Evolutionary conservation across 768 basidiomycete genomes (phyloP).

Genomic region (Leccinellum albellum): DNA sequence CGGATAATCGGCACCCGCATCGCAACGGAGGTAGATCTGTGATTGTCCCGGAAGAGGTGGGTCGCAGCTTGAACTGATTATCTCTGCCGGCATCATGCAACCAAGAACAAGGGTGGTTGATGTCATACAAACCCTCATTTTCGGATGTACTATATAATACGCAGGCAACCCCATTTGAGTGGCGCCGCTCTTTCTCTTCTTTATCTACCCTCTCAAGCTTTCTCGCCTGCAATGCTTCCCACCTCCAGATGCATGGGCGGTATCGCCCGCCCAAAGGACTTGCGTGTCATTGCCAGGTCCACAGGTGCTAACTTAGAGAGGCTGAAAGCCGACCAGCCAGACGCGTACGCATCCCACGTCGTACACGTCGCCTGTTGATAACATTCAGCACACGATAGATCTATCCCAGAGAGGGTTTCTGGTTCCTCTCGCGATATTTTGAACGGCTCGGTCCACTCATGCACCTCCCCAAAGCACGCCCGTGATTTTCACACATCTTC

Average conservation of each 20-base stretch:
- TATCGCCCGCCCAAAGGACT: conserved; percentile 35
- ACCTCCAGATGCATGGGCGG: conserved; percentile 37
- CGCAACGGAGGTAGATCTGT: not conserved
- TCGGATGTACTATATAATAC: not conserved
- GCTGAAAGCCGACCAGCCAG: conserved; percentile 27
- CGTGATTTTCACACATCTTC: conserved; percentile 27
- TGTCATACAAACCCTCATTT: conserved; percentile 17
- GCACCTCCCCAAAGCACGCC: conserved; percentile 3
- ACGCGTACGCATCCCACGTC: conserved; percentile 34
- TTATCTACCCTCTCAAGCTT: not conserved
- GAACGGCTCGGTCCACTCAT: not conserved
- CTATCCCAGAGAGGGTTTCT: conserved; percentile 28
- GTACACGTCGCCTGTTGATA: conserved; percentile 33
- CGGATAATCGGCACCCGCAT: not conserved
- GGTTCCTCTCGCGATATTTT: not conserved
- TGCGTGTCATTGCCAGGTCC: conserved; percentile 37
- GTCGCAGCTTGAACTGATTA: not conserved
- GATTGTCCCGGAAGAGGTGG: not conserved
- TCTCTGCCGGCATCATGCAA: not conserved
- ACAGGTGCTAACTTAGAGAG: conserved; percentile 31
- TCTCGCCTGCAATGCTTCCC: conserved; percentile 11
- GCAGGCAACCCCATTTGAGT: conserved; percentile 4
- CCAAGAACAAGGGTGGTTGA: conserved; percentile 12
- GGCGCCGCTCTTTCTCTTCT: not conserved
- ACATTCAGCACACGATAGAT: conserved; percentile 25